Evolutionary conservation across 176 grass and related monocot genomes (phyloP), one percentile per base, ranked within the genome.

Genomic region (Rhynchospora breviuscula): DNA sequence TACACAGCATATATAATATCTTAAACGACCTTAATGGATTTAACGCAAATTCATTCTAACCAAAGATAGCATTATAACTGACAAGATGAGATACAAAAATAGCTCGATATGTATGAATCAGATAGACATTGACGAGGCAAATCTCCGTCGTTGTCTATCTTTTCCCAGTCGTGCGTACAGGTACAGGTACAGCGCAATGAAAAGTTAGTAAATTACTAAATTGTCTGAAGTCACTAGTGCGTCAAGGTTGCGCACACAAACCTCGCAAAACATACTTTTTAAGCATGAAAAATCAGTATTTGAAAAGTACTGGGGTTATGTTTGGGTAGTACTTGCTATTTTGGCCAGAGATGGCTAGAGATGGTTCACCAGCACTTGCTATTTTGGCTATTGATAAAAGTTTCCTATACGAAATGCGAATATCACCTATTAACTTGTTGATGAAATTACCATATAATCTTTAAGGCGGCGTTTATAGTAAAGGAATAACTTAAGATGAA

Each of bases 151-250:
- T 19, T 63, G 61, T 25, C 19, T 25, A 22, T 25, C 22, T 22
- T 10, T 7, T 63, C 22, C 61, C 8, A 63, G 26, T 25, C 61
- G 22, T 26, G 61, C 35, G 3, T 40, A 40, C 35, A 40, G 35
- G 33, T 60, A 65, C 11, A 52, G 25, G 31, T 72, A 6, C 9
- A 17, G 17, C 8, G 18, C 8, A n/a, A 72, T 12, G 7, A 6
- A 49, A 10, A 8, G 65, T 15, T 67, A 5, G 25, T 78, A 26
- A 17, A 29, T 15, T 67, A 5, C 13, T 78, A 26, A 17, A 29
- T 59, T 58, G 75, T 51, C 17, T 81, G 58, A 81, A 80, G 79
- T 81, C 79, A 81, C 33, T 46, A 81, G 45, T 81, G 58, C 79
- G 58, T 81, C 79, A 59, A 45, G 9, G 29, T 80, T 61, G 56